These are phyloP conservation scores for Ceratobasidium sp. DNA, from an alignment of 1,284 basidiomycete species.

Conservation along the genomic window DNA sequence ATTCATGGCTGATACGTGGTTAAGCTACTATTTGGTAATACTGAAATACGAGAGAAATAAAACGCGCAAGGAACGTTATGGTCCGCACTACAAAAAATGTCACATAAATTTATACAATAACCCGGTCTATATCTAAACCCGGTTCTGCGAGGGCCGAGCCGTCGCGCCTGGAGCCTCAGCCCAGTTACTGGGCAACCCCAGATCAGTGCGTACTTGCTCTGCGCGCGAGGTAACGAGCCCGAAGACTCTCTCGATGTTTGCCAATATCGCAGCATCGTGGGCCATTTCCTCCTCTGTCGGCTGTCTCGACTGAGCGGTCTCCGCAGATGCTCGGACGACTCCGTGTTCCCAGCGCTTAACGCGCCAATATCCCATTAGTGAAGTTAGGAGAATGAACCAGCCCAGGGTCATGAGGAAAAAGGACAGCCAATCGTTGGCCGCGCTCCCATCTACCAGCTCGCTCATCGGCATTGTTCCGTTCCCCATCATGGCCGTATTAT, in stretches of 20 bases:
- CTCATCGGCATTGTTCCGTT: constrained; percentile 49
- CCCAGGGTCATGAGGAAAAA: constrained; percentile 90
- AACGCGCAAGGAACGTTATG: neutral
- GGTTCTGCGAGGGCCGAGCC: neutral
- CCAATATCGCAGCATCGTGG: constrained; percentile 41
- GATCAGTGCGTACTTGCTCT: constrained; percentile 38
- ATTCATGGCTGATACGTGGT: constrained; percentile 7
- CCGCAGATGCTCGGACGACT: constrained; percentile 55
- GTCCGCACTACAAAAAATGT: constrained; percentile 16
- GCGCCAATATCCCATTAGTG: constrained; percentile 79
- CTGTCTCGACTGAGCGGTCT: constrained; percentile 43
- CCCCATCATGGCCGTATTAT: constrained; percentile 46
- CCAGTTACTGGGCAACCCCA: constrained; percentile 41
- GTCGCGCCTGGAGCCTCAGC: constrained; percentile 34
- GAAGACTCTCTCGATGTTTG: constrained; percentile 42
- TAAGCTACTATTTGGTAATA: neutral
- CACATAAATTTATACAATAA: constrained; percentile 35
- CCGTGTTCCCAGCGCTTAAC: constrained; percentile 79
- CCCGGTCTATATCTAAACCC: constrained; percentile 2
- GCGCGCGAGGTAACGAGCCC: constrained; percentile 40
- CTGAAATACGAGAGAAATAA: constrained; percentile 5
- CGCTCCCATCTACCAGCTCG: constrained; percentile 46
- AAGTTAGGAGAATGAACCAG: constrained; percentile 86
- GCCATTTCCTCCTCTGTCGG: constrained; percentile 43
- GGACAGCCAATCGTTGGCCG: constrained; percentile 77